Evolutionary conservation across 2,329 filamentous ascomycete genomes (phyloP), one percentile per base, ranked within the genome.

Genomic region (Trichoderma pleuroti): DNA sequence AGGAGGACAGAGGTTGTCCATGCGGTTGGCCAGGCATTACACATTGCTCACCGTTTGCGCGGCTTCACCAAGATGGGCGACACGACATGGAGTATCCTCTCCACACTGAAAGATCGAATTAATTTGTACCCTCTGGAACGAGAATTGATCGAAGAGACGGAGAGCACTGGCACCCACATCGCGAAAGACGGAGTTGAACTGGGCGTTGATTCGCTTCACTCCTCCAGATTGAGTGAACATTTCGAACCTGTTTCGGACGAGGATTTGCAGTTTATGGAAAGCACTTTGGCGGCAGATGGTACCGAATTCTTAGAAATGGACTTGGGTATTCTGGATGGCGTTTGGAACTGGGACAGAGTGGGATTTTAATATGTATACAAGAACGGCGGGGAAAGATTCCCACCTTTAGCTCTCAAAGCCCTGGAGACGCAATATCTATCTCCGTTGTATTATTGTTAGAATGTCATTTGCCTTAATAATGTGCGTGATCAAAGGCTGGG

Each of bases 321-420:
- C 12, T 61, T 68, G 56, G 66, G 66, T 28, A 62, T 61, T n/a
- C 8, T 68, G 12, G 66, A 68, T 10, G 66, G 36, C n/a, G 56
- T 68, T 8, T 68, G 66, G 66, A 54, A 36, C 9, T 68, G 66
- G 66, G 56, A 68, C 9, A 49, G 56, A 49, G 56, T 68, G 26
- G 66, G 66, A 11, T 46, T 67, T 12, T 59, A 34, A 16, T 3
- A 12, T 0, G 9, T 21, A n/a, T 12, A 21, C n/a, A 21, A 46
- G 2, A 46, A 42, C 18, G 36, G 16, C 36, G 36, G 36, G 36
- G 8, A 42, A 42, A 18, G 36, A 42, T 42, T 18, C 1, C 8
- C 7, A 42, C 36, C n/a, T n/a, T 3, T 21, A 46, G 10, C 2
- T 46, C 18, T 46, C 0, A 1, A 21, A 21, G 0, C 2, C n/a